Conservation (phyloP, 768 basidiomycete species). For the Agaricus subrufescens region DNA sequence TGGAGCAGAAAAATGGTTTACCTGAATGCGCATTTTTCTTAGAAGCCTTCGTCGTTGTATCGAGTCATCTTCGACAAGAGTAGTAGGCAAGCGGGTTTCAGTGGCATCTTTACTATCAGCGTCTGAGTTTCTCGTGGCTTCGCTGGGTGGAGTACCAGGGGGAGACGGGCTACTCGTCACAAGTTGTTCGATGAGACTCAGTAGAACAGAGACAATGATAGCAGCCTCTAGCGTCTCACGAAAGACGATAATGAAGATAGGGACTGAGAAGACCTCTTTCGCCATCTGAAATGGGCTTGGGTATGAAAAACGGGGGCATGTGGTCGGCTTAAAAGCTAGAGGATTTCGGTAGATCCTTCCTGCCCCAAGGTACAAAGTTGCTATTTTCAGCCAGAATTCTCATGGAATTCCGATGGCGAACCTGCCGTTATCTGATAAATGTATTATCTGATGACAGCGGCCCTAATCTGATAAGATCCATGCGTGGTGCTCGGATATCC, state of each 20-base stretch:
- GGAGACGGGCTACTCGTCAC: slow-evolving; percentile 23
- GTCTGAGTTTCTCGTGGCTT: slow-evolving; percentile 16
- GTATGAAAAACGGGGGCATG: not conserved
- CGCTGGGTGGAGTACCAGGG: slow-evolving; percentile 9
- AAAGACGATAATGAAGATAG: slow-evolving; percentile 96
- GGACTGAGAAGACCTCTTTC: slow-evolving; percentile 76
- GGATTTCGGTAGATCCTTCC: not conserved
- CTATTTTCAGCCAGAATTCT: not conserved
- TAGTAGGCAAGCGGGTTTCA: slow-evolving; percentile 16
- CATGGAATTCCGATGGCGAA: not conserved
- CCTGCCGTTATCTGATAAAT: no score
- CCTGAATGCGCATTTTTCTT: slow-evolving; percentile 69
- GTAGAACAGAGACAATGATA: slow-evolving; percentile 89
- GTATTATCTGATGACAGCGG: not conserved
- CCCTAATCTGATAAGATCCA: slow-evolving; percentile 8
- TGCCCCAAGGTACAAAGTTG: not conserved
- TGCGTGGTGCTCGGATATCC: no score
- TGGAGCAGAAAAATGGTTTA: slow-evolving; percentile 12
- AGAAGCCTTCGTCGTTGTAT: slow-evolving; percentile 41
- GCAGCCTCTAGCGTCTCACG: slow-evolving; percentile 91
- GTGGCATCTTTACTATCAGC: slow-evolving; percentile 21
- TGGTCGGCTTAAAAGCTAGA: slow-evolving; percentile 2
- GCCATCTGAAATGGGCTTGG: slow-evolving; percentile 40
- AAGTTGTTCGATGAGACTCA: slow-evolving; percentile 88
- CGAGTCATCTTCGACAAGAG: slow-evolving; percentile 22